Evolutionary conservation across 1,284 basidiomycete genomes (phyloP), one percentile per base, ranked within the genome.

Genomic region (Cutaneotrichosporon sp.): DNA sequence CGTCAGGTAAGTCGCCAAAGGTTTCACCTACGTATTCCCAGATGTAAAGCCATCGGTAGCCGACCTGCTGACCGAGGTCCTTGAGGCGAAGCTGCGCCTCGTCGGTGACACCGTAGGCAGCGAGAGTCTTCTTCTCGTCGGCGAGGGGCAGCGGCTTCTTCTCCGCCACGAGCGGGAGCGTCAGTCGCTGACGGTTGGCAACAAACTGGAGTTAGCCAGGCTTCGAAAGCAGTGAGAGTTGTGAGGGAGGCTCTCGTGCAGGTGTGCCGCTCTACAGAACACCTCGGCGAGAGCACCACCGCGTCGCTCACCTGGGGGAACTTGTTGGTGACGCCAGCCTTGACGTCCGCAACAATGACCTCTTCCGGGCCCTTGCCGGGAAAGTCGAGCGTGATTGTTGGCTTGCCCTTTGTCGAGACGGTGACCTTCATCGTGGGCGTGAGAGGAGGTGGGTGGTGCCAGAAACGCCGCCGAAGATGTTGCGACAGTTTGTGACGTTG

Each of bases 21-120:
- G 15, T 21, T 30, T 12, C 22, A 81, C 87, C 65, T 74, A 90
- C 91, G 64, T 94, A 96, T 90, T 96, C 91, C 51, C 87, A 79
- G 44, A 94, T 69, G 72, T 88, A 96, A 18, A 94, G 87, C 0
- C 84, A 86, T 64, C 80, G 81, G 88, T 91, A 96, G 55, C 83
- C 81, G 47, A 93, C 78, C 73, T 97, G 93, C 15, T 84, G 81
- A 0, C 92, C 92, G 36, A 96, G 77, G 74, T 97, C 92, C 74
- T 94, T 94, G 60, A 92, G 79, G 38, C 64, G 66, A 22, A 82
- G 71, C 45, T 92, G 69, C 49, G 84, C 83, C 15, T 79, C 81
- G 22, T 83, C 80, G 10, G 65, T 66, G 8, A 89, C 67, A 2
- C 81, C 83, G 34, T 82, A 80, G 22, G 81, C 80, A 8, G 70